A percentile compares a stretch with the other conserved stretches of the same genome.
Conservation (phyloP, 257 asterid genomes). For the Solanum acaule region DNA sequence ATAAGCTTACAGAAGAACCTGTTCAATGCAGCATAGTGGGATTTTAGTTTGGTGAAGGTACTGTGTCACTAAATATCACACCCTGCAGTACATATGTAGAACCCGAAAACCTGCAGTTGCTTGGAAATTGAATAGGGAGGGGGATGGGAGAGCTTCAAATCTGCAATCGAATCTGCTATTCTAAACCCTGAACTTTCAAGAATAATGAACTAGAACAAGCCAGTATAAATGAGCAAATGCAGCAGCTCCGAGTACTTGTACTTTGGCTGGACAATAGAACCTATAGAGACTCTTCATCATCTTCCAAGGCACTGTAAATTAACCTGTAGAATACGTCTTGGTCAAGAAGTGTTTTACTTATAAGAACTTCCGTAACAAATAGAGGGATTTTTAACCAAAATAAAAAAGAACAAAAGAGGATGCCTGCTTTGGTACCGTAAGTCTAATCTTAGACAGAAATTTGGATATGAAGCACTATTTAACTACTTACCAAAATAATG, state of each 20-base stretch:
- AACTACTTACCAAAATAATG: slow-evolving; percentile 79
- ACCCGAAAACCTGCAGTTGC: not conserved
- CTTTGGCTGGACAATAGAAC: not conserved
- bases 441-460: not conserved
- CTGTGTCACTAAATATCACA: not conserved
- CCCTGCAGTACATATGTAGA: not conserved
- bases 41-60: not conserved
- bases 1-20: not conserved
- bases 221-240: not conserved
- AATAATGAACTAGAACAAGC: not conserved
- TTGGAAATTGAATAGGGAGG: not conserved
- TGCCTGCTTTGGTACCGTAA: not conserved
- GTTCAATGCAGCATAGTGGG: not conserved
- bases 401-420: not conserved
- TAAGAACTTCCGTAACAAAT: not conserved
- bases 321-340: slow-evolving; percentile 34
- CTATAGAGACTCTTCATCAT: slow-evolving; percentile 33
- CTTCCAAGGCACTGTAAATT: slow-evolving; percentile 80
- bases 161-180: not conserved
- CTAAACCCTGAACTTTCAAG: not conserved
- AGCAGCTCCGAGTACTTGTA: not conserved
- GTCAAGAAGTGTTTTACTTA: not conserved
- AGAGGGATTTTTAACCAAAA: not conserved
- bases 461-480: not conserved
- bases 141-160: not conserved